Evolutionary conservation across 352 stramenopile genomes (phyloP).

Genomic region (Phytophthora citricola): DNA sequence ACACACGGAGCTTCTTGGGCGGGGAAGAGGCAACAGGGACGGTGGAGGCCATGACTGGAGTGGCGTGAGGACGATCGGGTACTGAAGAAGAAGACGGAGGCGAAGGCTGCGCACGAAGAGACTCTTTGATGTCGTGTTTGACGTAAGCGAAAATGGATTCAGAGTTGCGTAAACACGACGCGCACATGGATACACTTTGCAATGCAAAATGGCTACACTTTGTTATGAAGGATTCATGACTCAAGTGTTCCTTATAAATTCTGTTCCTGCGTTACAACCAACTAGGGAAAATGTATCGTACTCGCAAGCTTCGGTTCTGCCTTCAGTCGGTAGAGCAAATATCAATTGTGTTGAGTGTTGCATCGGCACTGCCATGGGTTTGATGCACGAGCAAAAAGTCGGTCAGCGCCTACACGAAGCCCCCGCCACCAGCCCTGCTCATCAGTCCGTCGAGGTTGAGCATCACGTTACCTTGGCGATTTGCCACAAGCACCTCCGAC

Average conservation of each 20-base stretch:
- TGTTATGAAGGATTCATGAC: too few relatives aligned
- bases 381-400: constrained; percentile 3
- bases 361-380: neutral
- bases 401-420: constrained; percentile 15
- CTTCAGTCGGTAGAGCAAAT: constrained; percentile 21
- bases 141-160: constrained; percentile 23
- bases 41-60: neutral
- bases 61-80: constrained; percentile 1
- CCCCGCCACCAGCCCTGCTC: constrained; percentile 24
- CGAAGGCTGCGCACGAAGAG: neutral
- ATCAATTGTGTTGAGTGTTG: constrained; percentile 2
- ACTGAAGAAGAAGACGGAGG: neutral
- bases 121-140: constrained; percentile 13
- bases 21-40: neutral
- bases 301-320: constrained; percentile 4
- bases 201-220: too few relatives aligned
- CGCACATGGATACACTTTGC: too few relatives aligned
- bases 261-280: neutral
- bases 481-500: constrained; percentile 52
- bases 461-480: constrained; percentile 52
- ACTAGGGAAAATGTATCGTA: neutral
- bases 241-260: too few relatives aligned
- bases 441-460: constrained; percentile 45
- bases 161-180: constrained; percentile 1
- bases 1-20: constrained; percentile 58